Evolutionary conservation across 805 yeast species (phyloP), one percentile per base, ranked within the genome.

Genomic region (Schwanniomyces yamadae): DNA sequence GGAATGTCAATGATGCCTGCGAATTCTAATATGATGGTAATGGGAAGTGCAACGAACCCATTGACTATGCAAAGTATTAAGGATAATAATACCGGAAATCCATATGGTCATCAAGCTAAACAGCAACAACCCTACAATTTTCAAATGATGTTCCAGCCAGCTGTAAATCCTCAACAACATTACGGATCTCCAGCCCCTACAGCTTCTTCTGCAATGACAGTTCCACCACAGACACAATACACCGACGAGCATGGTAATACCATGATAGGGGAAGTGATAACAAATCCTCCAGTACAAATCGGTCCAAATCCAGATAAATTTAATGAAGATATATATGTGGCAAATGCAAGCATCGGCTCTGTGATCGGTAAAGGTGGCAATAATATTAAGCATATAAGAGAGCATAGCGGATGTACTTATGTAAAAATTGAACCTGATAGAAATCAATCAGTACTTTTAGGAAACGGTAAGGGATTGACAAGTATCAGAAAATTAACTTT

Each of bases 311-410:
- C 75, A 27, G 84, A 75, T 48, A 75, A 75, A 49, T 69, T 75
- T 36, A 73, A 78, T 36, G 86, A 84, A 57, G 90, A 83, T 41
- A 69, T 87, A 3, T 81, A 65, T 46, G 87, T 88, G 28, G 89
- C 95, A 16, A 81, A 82, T 52, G 77, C 77, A 23, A 82, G 74
- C 57, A 89, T 88, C 25, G 96, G 96, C 1, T 77, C 85, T 25
- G 81, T 88, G 18, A 88, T 88, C 41, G 96, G 96, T 1, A 85
- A 80, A 59, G 87, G 88, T 21, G 96, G 96, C 13, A 78, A 83
- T 50, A 84, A 82, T 48, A 82, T 88, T 40, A 83, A 80, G 50
- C 87, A 84, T 43, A 80, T 88, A 33, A 74, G 91, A 43, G 81
- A 80, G 40, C 69, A 77, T 19, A 78, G 91, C 14, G 91, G 95